Conservation (phyloP, 306 rosid species). For the Luffa acutangula region DNA sequence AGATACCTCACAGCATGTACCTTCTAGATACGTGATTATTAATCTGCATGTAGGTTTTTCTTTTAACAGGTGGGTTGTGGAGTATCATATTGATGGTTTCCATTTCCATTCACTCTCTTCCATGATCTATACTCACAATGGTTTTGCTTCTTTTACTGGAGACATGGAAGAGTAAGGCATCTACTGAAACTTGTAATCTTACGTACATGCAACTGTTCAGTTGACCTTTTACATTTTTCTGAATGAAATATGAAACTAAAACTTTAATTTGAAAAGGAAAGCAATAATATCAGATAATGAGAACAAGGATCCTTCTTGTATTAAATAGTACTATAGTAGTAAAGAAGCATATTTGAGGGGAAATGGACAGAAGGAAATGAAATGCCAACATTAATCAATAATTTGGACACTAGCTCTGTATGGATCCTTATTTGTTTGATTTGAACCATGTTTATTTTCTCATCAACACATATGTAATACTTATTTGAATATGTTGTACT, state of each 20-base stretch:
- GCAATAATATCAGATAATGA: not conserved
- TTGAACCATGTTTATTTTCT: not conserved
- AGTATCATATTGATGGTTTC: conserved; percentile 91
- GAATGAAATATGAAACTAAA: not conserved
- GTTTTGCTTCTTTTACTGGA: conserved; percentile 93
- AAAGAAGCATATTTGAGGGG: not conserved
- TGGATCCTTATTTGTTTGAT: not conserved
- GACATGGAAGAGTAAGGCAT: conserved; percentile 89
- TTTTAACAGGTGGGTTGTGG: conserved; percentile 77
- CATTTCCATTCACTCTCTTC: conserved; percentile 89
- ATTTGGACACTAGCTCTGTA: not conserved
- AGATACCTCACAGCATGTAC: too few species aligned
- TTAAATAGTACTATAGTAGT: not conserved
- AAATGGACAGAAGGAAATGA: not conserved
- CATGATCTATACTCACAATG: conserved; percentile 91
- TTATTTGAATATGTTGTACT: not conserved
- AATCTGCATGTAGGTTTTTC: conserved; percentile 11
- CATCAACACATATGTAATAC: not conserved
- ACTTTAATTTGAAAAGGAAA: not conserved
- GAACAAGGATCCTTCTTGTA: not conserved
- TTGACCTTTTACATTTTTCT: not conserved
- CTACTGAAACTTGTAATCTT: conserved; percentile 13
- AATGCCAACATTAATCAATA: not conserved
- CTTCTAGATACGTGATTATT: conserved; percentile 15
- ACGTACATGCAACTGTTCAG: not conserved